Conservation (phyloP, 495 filamentous ascomycete genomes). For the Acidomyces sp. region DNA sequence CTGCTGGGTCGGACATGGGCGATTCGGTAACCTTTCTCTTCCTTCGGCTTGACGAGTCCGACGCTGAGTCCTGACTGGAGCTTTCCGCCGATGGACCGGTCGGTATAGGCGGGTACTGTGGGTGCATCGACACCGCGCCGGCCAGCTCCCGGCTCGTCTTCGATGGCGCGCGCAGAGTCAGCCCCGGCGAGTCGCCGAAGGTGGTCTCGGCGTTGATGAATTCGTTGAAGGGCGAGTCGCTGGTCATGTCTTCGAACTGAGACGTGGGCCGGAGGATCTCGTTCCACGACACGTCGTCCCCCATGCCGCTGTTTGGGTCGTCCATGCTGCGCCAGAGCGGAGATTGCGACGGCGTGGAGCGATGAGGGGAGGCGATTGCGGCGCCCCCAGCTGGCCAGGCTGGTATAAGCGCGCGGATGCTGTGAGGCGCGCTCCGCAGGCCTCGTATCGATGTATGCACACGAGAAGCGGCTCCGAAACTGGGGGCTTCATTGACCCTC, state of each 20-base stretch:
- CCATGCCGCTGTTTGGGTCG: neutral
- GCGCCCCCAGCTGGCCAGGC: too few relatives aligned
- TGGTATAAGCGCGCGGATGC: too few relatives aligned
- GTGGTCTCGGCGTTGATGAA: constrained; percentile 11
- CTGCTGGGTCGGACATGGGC: constrained; percentile 26
- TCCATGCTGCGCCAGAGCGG: too few relatives aligned
- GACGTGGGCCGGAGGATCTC: constrained; percentile 9
- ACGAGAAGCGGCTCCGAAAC: too few relatives aligned
- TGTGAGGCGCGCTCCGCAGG: too few relatives aligned
- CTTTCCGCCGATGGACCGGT: constrained; percentile 31
- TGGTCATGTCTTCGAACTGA: constrained; percentile 11
- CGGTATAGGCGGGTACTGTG: neutral
- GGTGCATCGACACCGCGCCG: neutral
- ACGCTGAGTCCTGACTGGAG: constrained; percentile 36
- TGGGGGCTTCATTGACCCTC: too few relatives aligned
- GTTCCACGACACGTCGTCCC: constrained; percentile 11
- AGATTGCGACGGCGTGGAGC: too few relatives aligned
- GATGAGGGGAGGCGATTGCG: too few relatives aligned
- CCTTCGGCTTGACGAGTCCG: constrained; percentile 32
- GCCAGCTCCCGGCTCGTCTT: constrained; percentile 1
- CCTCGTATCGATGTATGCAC: too few relatives aligned
- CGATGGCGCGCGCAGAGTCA: constrained; percentile 8
- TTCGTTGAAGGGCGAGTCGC: constrained; percentile 9
- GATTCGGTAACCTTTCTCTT: constrained; percentile 36
- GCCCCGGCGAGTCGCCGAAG: constrained; percentile 7